phyloP scores from a whole-genome alignment of 176 grass and related monocot genomes.

The Poa annua region DNA sequence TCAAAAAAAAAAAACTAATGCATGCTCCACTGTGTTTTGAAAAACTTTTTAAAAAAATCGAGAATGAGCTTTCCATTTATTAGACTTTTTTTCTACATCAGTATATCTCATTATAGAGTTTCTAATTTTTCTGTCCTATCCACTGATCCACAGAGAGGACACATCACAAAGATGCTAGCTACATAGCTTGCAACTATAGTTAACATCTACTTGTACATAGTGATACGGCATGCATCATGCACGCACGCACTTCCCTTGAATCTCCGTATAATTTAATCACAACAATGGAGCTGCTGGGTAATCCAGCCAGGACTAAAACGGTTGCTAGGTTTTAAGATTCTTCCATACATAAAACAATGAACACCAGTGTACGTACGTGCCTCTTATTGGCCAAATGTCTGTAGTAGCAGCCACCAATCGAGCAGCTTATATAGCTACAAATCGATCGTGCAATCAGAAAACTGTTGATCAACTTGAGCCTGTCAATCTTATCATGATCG shows the following conservation, averaged over 20 bases:
- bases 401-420: background rate
- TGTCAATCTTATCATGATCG: background rate
- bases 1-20: no score
- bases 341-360: background rate
- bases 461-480: slow-evolving; percentile 6
- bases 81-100: no score
- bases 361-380: background rate
- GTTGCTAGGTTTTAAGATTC: slow-evolving; percentile 18
- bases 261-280: background rate
- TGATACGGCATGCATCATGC: slow-evolving; percentile 9
- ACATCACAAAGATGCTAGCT: background rate
- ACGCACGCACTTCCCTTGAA: background rate
- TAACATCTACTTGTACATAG: background rate
- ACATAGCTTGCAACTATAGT: background rate
- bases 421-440: no score
- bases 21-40: no score
- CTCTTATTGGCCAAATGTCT: background rate
- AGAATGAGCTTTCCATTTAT: no score
- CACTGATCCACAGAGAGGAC: background rate
- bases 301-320: background rate
- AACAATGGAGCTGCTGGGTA: background rate
- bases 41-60: no score
- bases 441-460: background rate
- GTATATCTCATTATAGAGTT: background rate
- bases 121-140: background rate